phyloP scores from a whole-genome alignment of 225 moss, liverwort and hornwort species.

The Pseudoscleropodium purum region DNA sequence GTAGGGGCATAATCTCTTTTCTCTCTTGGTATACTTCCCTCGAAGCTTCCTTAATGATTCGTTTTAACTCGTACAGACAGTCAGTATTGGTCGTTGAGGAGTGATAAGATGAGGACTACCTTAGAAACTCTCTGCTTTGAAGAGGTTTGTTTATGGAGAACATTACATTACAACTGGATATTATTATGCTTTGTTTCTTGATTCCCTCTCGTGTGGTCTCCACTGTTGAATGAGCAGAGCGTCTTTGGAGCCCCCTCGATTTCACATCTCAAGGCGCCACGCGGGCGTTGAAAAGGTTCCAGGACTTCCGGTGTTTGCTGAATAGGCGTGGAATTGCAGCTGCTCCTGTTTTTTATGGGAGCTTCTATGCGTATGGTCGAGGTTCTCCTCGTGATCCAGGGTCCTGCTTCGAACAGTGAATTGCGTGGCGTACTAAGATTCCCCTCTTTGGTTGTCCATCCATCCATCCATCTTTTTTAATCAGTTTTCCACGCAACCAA shows the following conservation, averaged over 20 bases:
- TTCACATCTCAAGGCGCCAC: conserved; percentile 33
- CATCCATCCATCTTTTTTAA: background rate
- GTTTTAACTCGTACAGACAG: background rate
- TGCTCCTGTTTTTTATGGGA: conserved; percentile 48
- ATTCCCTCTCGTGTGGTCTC: background rate
- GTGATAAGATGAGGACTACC: background rate
- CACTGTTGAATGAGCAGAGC: conserved; percentile 33
- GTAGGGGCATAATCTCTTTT: background rate
- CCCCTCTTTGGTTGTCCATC: background rate
- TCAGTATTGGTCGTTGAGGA: background rate
- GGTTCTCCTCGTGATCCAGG: conserved; percentile 44
- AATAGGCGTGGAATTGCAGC: conserved; percentile 71
- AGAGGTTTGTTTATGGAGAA: background rate
- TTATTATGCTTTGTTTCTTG: no score
- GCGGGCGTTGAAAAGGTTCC: conserved; percentile 49
- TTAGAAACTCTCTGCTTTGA: background rate
- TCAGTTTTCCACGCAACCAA: background rate
- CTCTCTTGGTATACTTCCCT: background rate
- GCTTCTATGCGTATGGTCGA: conserved; percentile 27
- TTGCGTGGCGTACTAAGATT: background rate
- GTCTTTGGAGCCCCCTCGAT: conserved; percentile 63
- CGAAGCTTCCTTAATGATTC: background rate
- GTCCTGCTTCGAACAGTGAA: conserved; percentile 66
- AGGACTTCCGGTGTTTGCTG: conserved; percentile 71
- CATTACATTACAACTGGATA: background rate